Evolutionary conservation across 78 protist species (phyloP), one percentile per base, ranked within the genome.

Genomic region (Dictyostelium purpureum): DNA sequence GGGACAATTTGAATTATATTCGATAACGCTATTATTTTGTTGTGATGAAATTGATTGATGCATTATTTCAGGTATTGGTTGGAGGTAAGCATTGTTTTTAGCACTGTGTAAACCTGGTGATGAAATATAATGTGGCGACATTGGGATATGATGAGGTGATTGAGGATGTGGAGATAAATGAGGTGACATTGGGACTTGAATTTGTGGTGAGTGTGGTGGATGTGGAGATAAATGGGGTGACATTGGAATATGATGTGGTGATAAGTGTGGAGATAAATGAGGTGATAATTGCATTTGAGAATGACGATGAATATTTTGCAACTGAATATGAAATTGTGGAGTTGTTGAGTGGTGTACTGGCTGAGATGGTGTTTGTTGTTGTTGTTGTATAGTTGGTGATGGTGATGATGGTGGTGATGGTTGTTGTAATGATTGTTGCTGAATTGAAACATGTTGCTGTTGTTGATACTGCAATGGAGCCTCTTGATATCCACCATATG

Each of bases 401-500:
- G 56, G 28, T 24, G 54, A 40, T 10, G 52, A 9, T 26, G 66
- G 66, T 57, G 79, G 26, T 12, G 43, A 73, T n/a, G 77, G 16
- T 71, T 71, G 78, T 28, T 71, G 57, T 5, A 19, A 21, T 43
- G 47, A 42, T 26, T 71, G 78, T 37, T 71, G 57, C 12, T 75
- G 42, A 6, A 38, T 28, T 75, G 42, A 19, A 1, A 11, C 14
- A 18, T 51, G 52, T 35, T 28, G 61, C 19, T 33, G 42, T 28
- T 75, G 81, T 75, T 75, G 81, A 2, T 51, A 42, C 5, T 6
- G 42, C 5, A 28, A 38, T 16, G 18, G 38, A 63, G 7, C 11
- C 14, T 28, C 21, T 69, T 69, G 76, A 69, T 69, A 69, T 69
- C 52, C 76, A 1, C 52, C 52, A n/a, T n/a, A n/a, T n/a, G n/a